Evolutionary conservation across 768 basidiomycete species (phyloP).

Genomic region (Boletellus emodensis): DNA sequence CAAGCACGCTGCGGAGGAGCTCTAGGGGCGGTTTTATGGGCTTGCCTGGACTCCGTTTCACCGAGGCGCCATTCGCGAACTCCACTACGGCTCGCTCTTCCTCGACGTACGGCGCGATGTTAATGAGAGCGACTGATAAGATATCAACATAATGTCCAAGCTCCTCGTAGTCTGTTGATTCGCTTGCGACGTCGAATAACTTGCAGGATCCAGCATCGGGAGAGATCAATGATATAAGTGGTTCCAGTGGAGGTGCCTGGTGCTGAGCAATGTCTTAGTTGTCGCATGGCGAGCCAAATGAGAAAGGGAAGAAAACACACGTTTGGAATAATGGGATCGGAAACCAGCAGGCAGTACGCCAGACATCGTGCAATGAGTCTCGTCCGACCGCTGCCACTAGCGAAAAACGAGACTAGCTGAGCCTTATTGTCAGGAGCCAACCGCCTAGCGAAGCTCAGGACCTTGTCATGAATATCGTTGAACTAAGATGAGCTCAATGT

Average conservation of each 20-base stretch:
- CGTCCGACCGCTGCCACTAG: constrained; percentile 45
- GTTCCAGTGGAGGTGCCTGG: constrained; percentile 47
- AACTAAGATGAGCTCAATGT: constrained; percentile 38
- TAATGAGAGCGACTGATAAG: constrained; percentile 54
- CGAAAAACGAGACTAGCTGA: constrained; percentile 47
- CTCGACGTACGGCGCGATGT: constrained; percentile 53
- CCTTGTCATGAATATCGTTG: constrained; percentile 40
- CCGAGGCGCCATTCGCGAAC: constrained; percentile 6
- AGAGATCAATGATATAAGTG: constrained; percentile 48
- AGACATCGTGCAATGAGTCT: constrained; percentile 56
- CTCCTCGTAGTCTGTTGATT: constrained; percentile 58
- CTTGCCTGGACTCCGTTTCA: constrained; percentile 26
- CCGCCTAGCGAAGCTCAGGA: constrained; percentile 38
- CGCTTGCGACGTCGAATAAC: constrained; percentile 51
- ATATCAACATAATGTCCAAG: constrained; percentile 54
- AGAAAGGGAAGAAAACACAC: constrained; percentile 17
- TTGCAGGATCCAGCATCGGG: constrained; percentile 38
- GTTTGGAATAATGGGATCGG: neutral
- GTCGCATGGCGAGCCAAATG: neutral
- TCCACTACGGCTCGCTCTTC: constrained; percentile 36
- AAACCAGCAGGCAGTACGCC: constrained; percentile 38
- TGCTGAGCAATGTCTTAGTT: constrained; percentile 30
- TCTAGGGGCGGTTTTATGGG: constrained; percentile 41
- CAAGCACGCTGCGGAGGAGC: constrained; percentile 44
- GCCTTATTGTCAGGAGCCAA: constrained; percentile 50